Evolutionary conservation across 805 yeast genomes (phyloP).

Genomic region (Naumovozyma castellii): DNA sequence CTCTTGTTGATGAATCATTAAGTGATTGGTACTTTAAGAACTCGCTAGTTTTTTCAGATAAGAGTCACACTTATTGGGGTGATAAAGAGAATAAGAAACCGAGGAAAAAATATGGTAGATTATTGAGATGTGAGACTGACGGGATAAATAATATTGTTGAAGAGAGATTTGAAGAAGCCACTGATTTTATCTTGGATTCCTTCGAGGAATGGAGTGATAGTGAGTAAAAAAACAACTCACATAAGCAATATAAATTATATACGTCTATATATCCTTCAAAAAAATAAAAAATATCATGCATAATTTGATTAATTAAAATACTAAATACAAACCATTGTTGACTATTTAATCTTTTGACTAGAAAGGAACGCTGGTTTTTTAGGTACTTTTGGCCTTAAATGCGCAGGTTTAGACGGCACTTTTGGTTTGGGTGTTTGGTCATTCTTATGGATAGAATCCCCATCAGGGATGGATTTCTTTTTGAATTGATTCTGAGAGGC

Average conservation of each 20-base stretch:
- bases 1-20: conserved; percentile 80
- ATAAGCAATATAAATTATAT: not conserved
- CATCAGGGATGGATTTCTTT: not conserved
- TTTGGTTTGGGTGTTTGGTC: conserved; percentile 26
- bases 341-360: conserved; percentile 6
- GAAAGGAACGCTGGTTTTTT: conserved; percentile 47
- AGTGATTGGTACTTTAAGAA: conserved; percentile 87
- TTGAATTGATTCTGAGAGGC: conserved; percentile 27
- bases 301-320: no score
- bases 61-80: conserved; percentile 76
- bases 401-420: conserved; percentile 53
- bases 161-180: conserved; percentile 77
- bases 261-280: not conserved
- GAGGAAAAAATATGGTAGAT: conserved; percentile 85
- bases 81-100: conserved; percentile 55
- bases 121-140: conserved; percentile 60
- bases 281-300: not conserved
- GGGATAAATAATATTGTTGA: conserved; percentile 68
- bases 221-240: conserved; percentile 10
- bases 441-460: no score
- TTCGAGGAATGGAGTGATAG: conserved; percentile 56
- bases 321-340: not conserved
- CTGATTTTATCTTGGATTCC: conserved; percentile 74
- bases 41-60: conserved; percentile 71
- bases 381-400: conserved; percentile 22